These are phyloP conservation scores for Salvia sclarea DNA, from an alignment of 305 asterid species.

Conservation along the genomic window DNA sequence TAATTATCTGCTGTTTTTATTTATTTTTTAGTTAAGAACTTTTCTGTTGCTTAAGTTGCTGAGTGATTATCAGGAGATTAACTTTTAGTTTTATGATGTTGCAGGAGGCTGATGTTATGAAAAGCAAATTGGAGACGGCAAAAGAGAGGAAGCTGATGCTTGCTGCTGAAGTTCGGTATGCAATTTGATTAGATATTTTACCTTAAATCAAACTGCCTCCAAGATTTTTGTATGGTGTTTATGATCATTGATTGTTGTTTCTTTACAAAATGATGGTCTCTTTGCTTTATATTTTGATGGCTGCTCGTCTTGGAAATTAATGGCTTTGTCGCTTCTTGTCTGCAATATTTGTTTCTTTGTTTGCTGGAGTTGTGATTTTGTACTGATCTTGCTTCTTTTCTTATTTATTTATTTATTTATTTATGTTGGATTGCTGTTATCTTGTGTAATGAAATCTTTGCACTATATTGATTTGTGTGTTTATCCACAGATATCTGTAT, in stretches of 20 bases:
- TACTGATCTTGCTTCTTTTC: not conserved
- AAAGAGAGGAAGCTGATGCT: conserved; percentile 55
- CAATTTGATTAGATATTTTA: conserved; percentile 7
- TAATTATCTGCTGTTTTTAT: not conserved
- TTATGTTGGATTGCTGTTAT: not conserved
- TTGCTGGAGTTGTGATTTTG: not conserved
- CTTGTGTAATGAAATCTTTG: not conserved
- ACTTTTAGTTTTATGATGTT: conserved; percentile 10
- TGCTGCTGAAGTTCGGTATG: conserved; percentile 83
- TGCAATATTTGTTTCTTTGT: not conserved
- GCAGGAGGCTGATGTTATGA: conserved; percentile 58
- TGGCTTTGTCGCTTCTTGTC: not conserved
- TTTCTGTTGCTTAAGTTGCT: not conserved
- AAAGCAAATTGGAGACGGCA: conserved; percentile 51
- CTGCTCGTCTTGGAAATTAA: not conserved
- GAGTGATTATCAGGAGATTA: not conserved
- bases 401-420: too few relatives aligned
- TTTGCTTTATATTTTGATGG: not conserved
- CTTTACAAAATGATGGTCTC: not conserved
- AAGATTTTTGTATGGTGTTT: not conserved
- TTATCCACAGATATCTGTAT: too few relatives aligned
- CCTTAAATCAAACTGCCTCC: not conserved
- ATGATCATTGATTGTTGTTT: not conserved
- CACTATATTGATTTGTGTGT: too few relatives aligned
- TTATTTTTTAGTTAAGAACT: not conserved